Percentiles rank a stretch among this genome's conserved stretches.
Conservation (phyloP, 805 yeast species). For the Cyberlindnera samutprakarnensis region DNA sequence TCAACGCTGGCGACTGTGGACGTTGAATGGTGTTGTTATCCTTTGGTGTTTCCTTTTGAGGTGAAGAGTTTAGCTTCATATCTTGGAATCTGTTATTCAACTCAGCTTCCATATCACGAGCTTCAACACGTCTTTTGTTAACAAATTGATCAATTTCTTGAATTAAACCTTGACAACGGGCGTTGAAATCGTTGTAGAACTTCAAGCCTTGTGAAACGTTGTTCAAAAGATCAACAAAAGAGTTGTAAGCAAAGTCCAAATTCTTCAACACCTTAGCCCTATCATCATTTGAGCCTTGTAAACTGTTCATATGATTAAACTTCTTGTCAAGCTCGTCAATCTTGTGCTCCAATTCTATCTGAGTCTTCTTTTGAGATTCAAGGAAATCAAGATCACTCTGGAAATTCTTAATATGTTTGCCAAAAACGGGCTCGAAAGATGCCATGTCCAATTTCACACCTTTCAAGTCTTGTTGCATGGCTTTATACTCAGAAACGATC, state of each 20-base stretch:
- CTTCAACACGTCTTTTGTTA: conserved; percentile 43
- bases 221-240: conserved; percentile 40
- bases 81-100: conserved; percentile 23
- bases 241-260: conserved; percentile 27
- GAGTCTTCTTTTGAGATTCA: conserved; percentile 31
- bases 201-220: conserved; percentile 62
- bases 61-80: conserved; percentile 12
- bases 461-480: conserved; percentile 12
- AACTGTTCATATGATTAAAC: conserved; percentile 17
- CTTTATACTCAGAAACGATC: conserved; percentile 41
- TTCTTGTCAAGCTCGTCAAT: conserved; percentile 27
- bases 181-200: conserved; percentile 60
- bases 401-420: conserved; percentile 38
- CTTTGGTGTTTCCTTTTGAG: conserved; percentile 1
- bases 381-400: conserved; percentile 42
- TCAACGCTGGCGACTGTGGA: conserved; percentile 11
- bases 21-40: conserved; percentile 1
- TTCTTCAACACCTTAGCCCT: conserved; percentile 44
- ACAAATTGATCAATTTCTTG: conserved; percentile 45
- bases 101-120: conserved; percentile 40
- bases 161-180: conserved; percentile 36
- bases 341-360: conserved; percentile 30
- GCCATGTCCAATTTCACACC: conserved; percentile 20
- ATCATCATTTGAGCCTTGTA: conserved; percentile 10
- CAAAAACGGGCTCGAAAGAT: conserved; percentile 34